A percentile compares a stretch with the other conserved stretches of the same genome.
Conservation (phyloP, 2,329 filamentous ascomycete species). For the Sclerotinia borealis region DNA sequence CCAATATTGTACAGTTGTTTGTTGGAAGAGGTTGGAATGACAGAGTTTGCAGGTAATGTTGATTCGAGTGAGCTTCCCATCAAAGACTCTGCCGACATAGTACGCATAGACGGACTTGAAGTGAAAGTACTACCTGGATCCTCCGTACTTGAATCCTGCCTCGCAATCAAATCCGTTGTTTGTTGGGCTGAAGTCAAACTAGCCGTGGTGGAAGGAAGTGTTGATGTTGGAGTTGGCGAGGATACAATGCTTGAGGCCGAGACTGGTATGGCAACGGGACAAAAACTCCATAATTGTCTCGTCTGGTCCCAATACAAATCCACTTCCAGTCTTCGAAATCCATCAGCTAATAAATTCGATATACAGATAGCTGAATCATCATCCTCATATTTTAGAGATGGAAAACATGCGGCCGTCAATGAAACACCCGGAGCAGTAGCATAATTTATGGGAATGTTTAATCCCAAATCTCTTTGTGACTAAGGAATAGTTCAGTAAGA, state of each 20-base stretch:
- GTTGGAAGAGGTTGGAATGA: constrained; percentile 17
- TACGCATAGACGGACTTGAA: neutral
- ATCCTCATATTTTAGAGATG: constrained; percentile 46
- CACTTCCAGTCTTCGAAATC: constrained; percentile 50
- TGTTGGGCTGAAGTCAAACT: neutral
- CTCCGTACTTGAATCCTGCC: neutral
- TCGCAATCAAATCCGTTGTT: constrained; percentile 3
- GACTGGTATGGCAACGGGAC: constrained; percentile 41
- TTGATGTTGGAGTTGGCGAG: neutral
- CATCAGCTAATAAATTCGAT: constrained; percentile 55
- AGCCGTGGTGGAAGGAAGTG: constrained; percentile 19
- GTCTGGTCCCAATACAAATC: constrained; percentile 59
- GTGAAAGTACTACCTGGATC: neutral
- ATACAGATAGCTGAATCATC: constrained; percentile 47
- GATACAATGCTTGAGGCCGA: neutral
- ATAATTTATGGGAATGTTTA: constrained; percentile 56
- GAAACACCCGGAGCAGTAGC: constrained; percentile 51
- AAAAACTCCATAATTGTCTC: constrained; percentile 51
- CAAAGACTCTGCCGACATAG: neutral
- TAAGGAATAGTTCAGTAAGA: constrained; percentile 16
- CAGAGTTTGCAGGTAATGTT: constrained; percentile 17
- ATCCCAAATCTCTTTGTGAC: constrained; percentile 56
- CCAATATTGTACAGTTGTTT: constrained; percentile 42
- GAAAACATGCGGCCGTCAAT: constrained; percentile 53
- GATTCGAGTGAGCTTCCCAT: constrained; percentile 20